A percentile compares a stretch with the other conserved stretches of the same genome.
phyloP scores from a whole-genome alignment of 129 eudicot species.

The Flaveria sonorensis region DNA sequence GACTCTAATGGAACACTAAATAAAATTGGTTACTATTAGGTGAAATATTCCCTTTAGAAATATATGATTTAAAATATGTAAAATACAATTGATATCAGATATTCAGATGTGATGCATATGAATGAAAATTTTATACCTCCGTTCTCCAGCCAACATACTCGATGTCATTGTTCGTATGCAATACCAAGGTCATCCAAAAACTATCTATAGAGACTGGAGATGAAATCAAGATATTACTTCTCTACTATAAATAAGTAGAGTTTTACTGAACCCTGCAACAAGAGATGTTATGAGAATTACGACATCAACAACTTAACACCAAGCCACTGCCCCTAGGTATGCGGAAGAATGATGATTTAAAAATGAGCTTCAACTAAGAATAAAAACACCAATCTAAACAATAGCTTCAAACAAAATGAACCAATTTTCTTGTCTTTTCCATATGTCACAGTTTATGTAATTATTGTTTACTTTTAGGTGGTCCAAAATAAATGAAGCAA shows the following conservation, averaged over 20 bases:
- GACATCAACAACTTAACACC: not conserved
- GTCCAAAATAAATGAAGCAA: not conserved
- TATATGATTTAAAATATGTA: not conserved
- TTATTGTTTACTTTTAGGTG: not conserved
- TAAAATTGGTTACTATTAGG: no score
- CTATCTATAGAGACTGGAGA: conserved; percentile 37
- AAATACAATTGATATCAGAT: not conserved
- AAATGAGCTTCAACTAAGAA: not conserved
- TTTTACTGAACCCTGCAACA: conserved; percentile 9
- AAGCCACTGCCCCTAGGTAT: not conserved
- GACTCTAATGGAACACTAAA: no score
- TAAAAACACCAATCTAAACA: not conserved
- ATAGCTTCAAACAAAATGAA: not conserved
- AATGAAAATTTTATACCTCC: conserved; percentile 56
- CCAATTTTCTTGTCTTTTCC: not conserved
- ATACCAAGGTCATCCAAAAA: conserved; percentile 69
- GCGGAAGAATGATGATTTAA: not conserved
- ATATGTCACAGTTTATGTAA: not conserved
- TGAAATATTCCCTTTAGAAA: no score
- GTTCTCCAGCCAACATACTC: conserved; percentile 87
- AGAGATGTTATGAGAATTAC: conserved; percentile 15
- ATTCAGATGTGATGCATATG: not conserved
- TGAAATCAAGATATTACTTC: conserved; percentile 1
- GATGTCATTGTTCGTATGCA: conserved; percentile 70
- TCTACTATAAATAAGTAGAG: not conserved